Base-by-base conservation (phyloP, 805 yeast genomes). In the Hermanozyma aechmeae region DNA sequence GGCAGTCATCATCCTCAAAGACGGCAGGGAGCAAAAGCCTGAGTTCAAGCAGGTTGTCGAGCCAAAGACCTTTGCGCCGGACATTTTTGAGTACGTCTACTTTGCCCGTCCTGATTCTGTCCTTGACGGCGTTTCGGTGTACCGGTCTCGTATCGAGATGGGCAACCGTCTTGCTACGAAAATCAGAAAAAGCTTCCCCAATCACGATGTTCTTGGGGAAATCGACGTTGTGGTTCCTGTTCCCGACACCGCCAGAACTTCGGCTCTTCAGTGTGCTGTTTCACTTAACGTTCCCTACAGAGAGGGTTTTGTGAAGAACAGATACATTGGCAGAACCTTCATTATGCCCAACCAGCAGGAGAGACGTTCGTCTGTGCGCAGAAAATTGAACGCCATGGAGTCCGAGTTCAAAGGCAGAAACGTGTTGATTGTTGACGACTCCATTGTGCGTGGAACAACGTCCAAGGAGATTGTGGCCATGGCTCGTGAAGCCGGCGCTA, bases 401-500 rank as follows among this genome's bases (percentile, higher is more conserved):
- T 73, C 82, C 26, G 98, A 92, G 60, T 92, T 92, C 53, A 70
- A 72, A 40, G 92, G 75, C 38, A 75, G 85, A 46, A 77, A 76
- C 37, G 97, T 92, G 14, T 64, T 92, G 39, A 69, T 92, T 30
- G 96, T 92, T 25, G 98, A 92, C 57, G 98, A 92, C 57, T 85
- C 96, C 16, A 89, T 92, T 40, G 98, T 92, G 7, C 76, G 98
- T 53, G 98, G 98, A 38, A 92, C 98, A 13, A 92, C 98, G 3
- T 86, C 96, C 5, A 81, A 75, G 53, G 98, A 92, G 61, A 92
- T 92, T 41, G 94, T 92, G 19, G 80, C 77, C 42, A 92, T 92
- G 98, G 98, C 98, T n/a, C 73, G 81, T 45, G 98, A 92, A 56
- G 95, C 97, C 4, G 98, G 98, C 34, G 98, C 98, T 25, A 77